Evolutionary conservation across 257 asterid species (phyloP).

Genomic region (Salvia hispanica): DNA sequence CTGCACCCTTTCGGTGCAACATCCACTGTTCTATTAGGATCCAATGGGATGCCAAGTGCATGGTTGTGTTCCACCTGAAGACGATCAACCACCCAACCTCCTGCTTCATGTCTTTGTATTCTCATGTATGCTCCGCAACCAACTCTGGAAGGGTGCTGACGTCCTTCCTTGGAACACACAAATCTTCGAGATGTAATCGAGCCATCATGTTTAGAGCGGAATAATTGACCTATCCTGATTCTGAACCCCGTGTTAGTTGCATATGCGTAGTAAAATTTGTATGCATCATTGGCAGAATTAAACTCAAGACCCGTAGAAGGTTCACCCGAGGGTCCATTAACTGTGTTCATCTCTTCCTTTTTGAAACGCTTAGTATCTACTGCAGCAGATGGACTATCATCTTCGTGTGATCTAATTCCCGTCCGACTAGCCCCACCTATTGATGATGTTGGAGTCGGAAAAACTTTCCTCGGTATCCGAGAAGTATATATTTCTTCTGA

Average conservation of each 20-base stretch:
- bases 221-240: constrained; percentile 86
- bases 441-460: constrained; percentile 66
- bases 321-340: constrained; percentile 59
- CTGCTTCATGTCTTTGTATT: constrained; percentile 87
- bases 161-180: constrained; percentile 96
- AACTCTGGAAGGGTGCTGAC: constrained; percentile 92
- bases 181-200: constrained; percentile 94
- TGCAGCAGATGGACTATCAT: constrained; percentile 55
- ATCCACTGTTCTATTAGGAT: constrained; percentile 46
- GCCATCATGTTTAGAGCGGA: constrained; percentile 89
- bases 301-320: constrained; percentile 84
- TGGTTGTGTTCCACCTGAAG: constrained; percentile 82
- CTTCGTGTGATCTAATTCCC: constrained; percentile 85
- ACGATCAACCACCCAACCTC: constrained; percentile 91
- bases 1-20: constrained; percentile 50
- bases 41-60: constrained; percentile 52
- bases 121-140: constrained; percentile 95
- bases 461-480: constrained; percentile 56
- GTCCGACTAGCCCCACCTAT: constrained; percentile 73
- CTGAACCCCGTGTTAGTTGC: constrained; percentile 75
- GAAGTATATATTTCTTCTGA: constrained; percentile 70
- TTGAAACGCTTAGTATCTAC: constrained; percentile 68
- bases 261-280: constrained; percentile 64
- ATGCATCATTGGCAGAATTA: constrained; percentile 75
- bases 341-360: constrained; percentile 55